These are phyloP conservation scores for Colletotrichum brevisporum DNA, from an alignment of 2,329 filamentous ascomycete genomes.

Conservation along the genomic window DNA sequence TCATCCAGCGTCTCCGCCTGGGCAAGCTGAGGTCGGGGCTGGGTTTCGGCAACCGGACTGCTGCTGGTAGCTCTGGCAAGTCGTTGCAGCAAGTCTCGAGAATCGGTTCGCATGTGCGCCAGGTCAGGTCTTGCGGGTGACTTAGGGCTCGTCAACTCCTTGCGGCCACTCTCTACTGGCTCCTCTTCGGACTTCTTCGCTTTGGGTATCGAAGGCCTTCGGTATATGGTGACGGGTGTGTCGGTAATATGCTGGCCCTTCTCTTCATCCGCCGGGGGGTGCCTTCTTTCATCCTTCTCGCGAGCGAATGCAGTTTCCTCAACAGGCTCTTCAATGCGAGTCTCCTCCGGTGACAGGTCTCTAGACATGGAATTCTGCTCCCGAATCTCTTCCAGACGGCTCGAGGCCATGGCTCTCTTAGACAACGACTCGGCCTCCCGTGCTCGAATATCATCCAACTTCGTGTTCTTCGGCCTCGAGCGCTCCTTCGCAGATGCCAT, in stretches of 20 bases:
- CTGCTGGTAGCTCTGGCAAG: slow-evolving; percentile 63
- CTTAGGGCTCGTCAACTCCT: slow-evolving; percentile 30
- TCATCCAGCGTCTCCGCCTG: background rate
- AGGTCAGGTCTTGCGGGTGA: background rate
- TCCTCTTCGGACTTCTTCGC: slow-evolving; percentile 36
- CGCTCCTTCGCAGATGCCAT: slow-evolving; percentile 1
- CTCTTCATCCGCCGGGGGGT: slow-evolving; percentile 22
- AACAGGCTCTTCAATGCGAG: slow-evolving; percentile 47
- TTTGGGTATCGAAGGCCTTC: slow-evolving; percentile 31
- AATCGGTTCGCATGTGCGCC: slow-evolving; percentile 53
- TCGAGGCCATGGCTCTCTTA: slow-evolving; percentile 62
- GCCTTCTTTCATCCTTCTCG: background rate
- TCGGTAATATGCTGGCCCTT: slow-evolving; percentile 54
- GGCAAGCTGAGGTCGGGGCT: slow-evolving; percentile 36
- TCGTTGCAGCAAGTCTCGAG: slow-evolving; percentile 63
- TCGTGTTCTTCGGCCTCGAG: slow-evolving; percentile 53
- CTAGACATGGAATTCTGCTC: slow-evolving; percentile 63
- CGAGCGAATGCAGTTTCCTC: slow-evolving; percentile 33
- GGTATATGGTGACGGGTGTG: slow-evolving; percentile 59
- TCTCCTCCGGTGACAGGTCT: slow-evolving; percentile 58
- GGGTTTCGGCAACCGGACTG: slow-evolving; percentile 54
- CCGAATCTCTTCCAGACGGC: slow-evolving; percentile 66
- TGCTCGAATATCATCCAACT: slow-evolving; percentile 63
- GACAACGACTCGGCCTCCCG: slow-evolving; percentile 61
- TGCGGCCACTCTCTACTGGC: slow-evolving; percentile 15